Conservation (phyloP, 441 rosid species). For the Gossypium gossypioides region DNA sequence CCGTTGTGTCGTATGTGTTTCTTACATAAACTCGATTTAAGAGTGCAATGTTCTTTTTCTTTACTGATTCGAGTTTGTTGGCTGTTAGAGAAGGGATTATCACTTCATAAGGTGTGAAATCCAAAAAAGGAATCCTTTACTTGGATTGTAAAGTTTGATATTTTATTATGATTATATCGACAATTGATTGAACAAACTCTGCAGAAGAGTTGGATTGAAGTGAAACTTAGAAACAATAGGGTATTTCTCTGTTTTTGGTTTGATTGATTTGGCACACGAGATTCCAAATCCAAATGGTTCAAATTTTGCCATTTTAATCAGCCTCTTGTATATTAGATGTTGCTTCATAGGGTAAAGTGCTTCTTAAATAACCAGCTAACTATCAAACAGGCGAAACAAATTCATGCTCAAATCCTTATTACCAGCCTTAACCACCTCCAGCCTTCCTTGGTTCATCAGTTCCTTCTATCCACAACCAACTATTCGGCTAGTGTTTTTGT, state of each 20-base stretch:
- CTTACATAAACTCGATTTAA: background rate
- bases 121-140: background rate
- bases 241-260: background rate
- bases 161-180: background rate
- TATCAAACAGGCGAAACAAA: constrained; percentile 33
- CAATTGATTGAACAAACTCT: background rate
- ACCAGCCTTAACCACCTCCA: constrained; percentile 28
- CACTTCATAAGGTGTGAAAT: background rate
- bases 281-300: background rate
- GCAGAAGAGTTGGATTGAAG: background rate
- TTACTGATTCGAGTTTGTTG: background rate
- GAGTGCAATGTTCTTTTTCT: background rate
- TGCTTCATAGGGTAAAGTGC: constrained; percentile 22
- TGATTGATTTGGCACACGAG: background rate
- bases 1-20: background rate
- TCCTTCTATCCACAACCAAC: constrained; percentile 25
- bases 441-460: constrained; percentile 34
- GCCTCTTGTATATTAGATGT: constrained; percentile 12
- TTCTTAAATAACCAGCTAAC: constrained; percentile 26
- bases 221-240: background rate
- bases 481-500: constrained; percentile 28
- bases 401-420: constrained; percentile 36
- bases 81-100: background rate
- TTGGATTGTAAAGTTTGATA: background rate
- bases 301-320: background rate